These are phyloP conservation scores for Pythium oligandrum DNA, from an alignment of 352 stramenopile species.

Conservation along the genomic window DNA sequence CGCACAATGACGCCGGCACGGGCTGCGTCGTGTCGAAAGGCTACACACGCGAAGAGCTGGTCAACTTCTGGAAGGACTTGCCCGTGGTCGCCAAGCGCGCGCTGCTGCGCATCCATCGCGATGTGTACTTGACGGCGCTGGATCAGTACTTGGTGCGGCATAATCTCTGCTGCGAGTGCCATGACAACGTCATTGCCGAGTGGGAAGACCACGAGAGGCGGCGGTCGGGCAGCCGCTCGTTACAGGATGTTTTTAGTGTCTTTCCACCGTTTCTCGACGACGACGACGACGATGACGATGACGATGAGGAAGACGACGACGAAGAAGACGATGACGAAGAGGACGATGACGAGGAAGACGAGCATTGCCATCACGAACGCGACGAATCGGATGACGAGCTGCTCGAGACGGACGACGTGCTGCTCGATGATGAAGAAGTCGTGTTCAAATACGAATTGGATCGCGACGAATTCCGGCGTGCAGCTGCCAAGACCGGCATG, in stretches of 20 bases:
- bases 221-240: slow-evolving; percentile 54
- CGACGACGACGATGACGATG: slow-evolving; percentile 58
- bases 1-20: too few species aligned
- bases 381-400: slow-evolving; percentile 32
- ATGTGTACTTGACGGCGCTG: slow-evolving; percentile 61
- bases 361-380: slow-evolving; percentile 7
- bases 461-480: slow-evolving; percentile 26
- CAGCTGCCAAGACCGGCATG: slow-evolving; percentile 2
- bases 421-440: slow-evolving; percentile 54
- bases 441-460: slow-evolving; percentile 77
- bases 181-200: slow-evolving; percentile 79
- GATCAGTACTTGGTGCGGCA: slow-evolving; percentile 74
- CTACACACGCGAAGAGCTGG: slow-evolving; percentile 66
- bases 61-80: slow-evolving; percentile 81
- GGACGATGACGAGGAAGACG: slow-evolving; percentile 22
- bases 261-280: slow-evolving; percentile 72
- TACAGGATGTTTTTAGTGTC: slow-evolving; percentile 74
- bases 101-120: slow-evolving; percentile 65
- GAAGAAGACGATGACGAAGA: slow-evolving; percentile 55
- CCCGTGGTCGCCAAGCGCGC: slow-evolving; percentile 55
- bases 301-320: slow-evolving; percentile 49
- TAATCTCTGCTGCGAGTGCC: slow-evolving; percentile 78
- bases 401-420: slow-evolving; percentile 30
- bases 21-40: slow-evolving; percentile 15
- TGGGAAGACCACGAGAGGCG: slow-evolving; percentile 74